Evolutionary conservation across 176 grass and related monocot genomes (phyloP).

Genomic region (Musa schizocarpa): DNA sequence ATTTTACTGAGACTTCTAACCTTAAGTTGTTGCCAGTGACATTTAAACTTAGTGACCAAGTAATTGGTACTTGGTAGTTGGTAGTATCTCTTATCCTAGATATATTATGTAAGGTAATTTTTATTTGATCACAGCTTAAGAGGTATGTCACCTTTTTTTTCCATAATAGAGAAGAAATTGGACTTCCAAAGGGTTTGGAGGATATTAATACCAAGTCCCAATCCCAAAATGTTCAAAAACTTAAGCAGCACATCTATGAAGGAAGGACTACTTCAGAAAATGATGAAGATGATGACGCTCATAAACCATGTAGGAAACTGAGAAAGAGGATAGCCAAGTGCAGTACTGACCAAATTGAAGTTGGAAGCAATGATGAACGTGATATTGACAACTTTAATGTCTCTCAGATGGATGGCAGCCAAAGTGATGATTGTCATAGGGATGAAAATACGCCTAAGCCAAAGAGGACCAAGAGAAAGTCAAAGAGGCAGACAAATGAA

Average conservation of each 20-base stretch:
- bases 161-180: not conserved
- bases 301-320: slow-evolving; percentile 20
- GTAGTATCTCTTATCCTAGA: not conserved
- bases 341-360: slow-evolving; percentile 16
- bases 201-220: slow-evolving; percentile 10
- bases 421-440: slow-evolving; percentile 28
- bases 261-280: slow-evolving; percentile 13
- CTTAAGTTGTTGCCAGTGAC: not conserved
- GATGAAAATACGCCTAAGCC: slow-evolving; percentile 16
- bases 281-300: slow-evolving; percentile 19
- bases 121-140: not conserved
- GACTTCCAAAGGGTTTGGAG: slow-evolving; percentile 18
- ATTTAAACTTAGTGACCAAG: not conserved
- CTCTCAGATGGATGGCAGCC: slow-evolving; percentile 24
- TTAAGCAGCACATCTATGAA: slow-evolving; percentile 20
- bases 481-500: slow-evolving; percentile 34
- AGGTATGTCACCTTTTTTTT: slow-evolving; percentile 3
- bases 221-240: not conserved
- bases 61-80: not conserved
- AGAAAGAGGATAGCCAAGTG: slow-evolving; percentile 21
- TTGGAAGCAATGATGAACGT: slow-evolving; percentile 17
- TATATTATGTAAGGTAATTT: not conserved
- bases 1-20: not conserved
- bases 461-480: slow-evolving; percentile 26
- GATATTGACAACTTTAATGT: slow-evolving; percentile 26